phyloP scores from a whole-genome alignment of 208 protist genomes.

The Paratrypanosoma confusum region DNA sequence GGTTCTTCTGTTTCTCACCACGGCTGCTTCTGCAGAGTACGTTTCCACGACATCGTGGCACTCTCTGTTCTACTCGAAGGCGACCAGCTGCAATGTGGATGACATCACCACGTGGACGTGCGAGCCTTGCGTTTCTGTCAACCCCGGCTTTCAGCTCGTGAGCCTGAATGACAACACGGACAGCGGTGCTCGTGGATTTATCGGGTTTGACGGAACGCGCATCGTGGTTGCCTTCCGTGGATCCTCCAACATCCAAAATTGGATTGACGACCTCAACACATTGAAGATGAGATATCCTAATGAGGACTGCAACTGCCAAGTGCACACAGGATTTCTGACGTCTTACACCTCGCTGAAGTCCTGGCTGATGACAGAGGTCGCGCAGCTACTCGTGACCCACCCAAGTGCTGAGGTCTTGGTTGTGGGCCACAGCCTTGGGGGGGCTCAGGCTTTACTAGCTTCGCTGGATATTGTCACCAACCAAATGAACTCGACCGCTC shows the following conservation, averaged over 20 bases:
- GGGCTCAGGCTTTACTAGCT: slow-evolving; percentile 38
- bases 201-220: neutral
- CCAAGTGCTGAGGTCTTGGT: slow-evolving; percentile 30
- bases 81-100: neutral
- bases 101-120: neutral
- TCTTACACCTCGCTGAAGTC: slow-evolving; percentile 24
- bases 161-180: neutral
- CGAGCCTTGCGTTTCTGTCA: neutral
- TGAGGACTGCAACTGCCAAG: slow-evolving; percentile 15
- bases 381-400: slow-evolving; percentile 15
- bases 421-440: slow-evolving; percentile 70
- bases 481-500: neutral
- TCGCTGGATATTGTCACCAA: slow-evolving; percentile 21
- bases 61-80: slow-evolving; percentile 1
- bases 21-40: too few relatives aligned
- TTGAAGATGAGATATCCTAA: slow-evolving; percentile 21
- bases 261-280: slow-evolving; percentile 48
- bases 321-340: slow-evolving; percentile 51
- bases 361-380: slow-evolving; percentile 18
- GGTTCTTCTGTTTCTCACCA: too few relatives aligned
- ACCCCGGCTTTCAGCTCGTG: neutral
- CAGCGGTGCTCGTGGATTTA: too few relatives aligned
- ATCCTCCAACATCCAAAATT: slow-evolving; percentile 41
- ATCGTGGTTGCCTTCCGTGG: slow-evolving; percentile 61
- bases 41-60: too few relatives aligned